Evolutionary conservation across 352 stramenopile species (phyloP), one percentile per base, ranked within the genome.

Genomic region (Phytopythium ostracodes): DNA sequence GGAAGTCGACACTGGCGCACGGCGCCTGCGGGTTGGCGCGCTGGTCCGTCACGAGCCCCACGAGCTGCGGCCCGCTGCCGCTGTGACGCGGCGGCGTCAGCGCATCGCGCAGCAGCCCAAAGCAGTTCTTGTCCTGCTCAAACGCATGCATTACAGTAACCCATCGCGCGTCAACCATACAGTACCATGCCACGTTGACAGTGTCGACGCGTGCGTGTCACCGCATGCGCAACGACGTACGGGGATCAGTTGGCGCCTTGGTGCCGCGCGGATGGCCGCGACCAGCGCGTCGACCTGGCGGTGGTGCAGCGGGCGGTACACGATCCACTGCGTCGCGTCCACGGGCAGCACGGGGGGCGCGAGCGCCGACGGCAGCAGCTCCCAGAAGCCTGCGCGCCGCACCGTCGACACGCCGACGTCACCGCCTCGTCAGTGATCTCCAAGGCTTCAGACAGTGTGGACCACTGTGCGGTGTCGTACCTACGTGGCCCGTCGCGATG

Each of bases 221-320:
- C 46, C n/a, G 53, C 5, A 14, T 43, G 38, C 38, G 1, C 38
- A 2, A n/a, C 38, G 38, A n/a, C 76, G 22, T 50, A 88, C 79
- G 51, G 66, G 66, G n/a, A 88, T 58, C n/a, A 88, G 65, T 0
- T 66, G 54, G 12, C 76, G 73, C 6, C 62, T 59, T 1, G 70
- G 66, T 15, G 63, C 71, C 2, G 60, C 24, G 29, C 79, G 76
- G 36, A 83, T 75, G 33, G 59, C 46, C 6, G 66, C 53, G 38
- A 79, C 73, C 22, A 88, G 53, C n/a, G 64, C 42, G 54, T 87
- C 64, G 54, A 88, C 56, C 25, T 61, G 40, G 12, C 20, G 20
- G 36, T 85, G 66, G 54, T 87, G 79, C 47, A 88, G 67, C 18
- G 79, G 76, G 0, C 79, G 75, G 40, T 87, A 85, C 57, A 88